Evolutionary conservation across 2,329 filamentous ascomycete species (phyloP).

Genomic region (Pseudopyricularia javanii): DNA sequence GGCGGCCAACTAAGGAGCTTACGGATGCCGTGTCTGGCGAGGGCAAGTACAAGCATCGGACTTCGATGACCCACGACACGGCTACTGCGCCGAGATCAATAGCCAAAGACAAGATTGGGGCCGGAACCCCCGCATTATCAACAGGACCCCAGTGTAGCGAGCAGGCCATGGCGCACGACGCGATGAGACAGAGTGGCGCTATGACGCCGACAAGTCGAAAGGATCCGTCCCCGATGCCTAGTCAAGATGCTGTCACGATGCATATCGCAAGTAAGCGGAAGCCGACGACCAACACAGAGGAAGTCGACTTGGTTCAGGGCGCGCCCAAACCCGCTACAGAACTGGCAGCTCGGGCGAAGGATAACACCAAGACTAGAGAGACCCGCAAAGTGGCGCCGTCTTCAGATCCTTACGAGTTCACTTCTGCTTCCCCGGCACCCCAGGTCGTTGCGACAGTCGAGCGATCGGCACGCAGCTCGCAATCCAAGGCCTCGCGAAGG

Average conservation of each 20-base stretch:
- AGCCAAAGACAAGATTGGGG: not conserved
- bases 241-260: constrained; percentile 17
- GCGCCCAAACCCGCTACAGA: not conserved
- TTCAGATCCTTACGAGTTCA: constrained; percentile 44
- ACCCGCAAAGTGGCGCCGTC: not conserved
- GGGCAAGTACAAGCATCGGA: constrained; percentile 31
- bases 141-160: no score
- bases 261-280: constrained; percentile 27
- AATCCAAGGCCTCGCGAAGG: not conserved
- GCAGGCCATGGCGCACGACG: not conserved
- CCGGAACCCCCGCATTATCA: not conserved
- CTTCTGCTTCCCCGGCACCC: constrained; percentile 27
- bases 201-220: no score
- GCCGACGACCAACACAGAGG: constrained; percentile 19
- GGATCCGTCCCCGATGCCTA: not conserved
- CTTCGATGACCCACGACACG: not conserved
- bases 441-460: not conserved
- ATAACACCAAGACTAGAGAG: not conserved
- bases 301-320: not conserved
- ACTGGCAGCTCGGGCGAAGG: not conserved
- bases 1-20: constrained; percentile 63
- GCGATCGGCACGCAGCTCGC: not conserved
- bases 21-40: constrained; percentile 63
- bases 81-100: not conserved
- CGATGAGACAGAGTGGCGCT: not conserved